Conservation (phyloP, 148 eudicot genomes). For the Rhododendron ovatum region DNA sequence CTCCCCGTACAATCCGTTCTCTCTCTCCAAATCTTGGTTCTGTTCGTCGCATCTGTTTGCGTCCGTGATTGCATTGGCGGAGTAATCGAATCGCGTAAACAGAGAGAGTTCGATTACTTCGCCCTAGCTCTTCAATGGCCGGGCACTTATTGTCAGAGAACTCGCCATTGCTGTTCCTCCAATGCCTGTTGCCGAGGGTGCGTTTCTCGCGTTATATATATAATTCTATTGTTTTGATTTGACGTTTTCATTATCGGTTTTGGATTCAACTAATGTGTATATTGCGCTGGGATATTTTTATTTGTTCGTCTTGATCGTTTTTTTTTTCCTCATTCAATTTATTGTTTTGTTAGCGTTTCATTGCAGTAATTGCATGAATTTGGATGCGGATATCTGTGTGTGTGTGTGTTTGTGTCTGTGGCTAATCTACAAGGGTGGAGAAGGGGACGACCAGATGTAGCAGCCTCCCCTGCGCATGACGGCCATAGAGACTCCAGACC, state of each 20-base stretch:
- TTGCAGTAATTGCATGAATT: not conserved
- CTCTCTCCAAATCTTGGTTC: slow-evolving; percentile 11
- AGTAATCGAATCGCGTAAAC: slow-evolving; percentile 14
- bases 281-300: not conserved
- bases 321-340: not conserved
- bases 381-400: not conserved
- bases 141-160: slow-evolving; percentile 52
- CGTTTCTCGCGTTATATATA: not conserved
- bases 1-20: slow-evolving; percentile 18
- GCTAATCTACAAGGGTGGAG: too few relatives aligned
- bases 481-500: not conserved
- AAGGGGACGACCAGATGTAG: too few relatives aligned
- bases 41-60: slow-evolving; percentile 12
- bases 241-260: not conserved
- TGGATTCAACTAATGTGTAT: not conserved
- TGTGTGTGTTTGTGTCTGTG: not conserved
- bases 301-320: not conserved
- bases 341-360: not conserved
- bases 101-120: slow-evolving; percentile 89
- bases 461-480: too few relatives aligned
- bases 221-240: not conserved
- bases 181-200: slow-evolving; percentile 85
- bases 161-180: slow-evolving; percentile 56
- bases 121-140: slow-evolving; percentile 84
- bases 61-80: slow-evolving; percentile 5